These are phyloP conservation scores for Globomyces sp. DNA, from an alignment of 371 early-diverging fungal genomes.

Conservation along the genomic window DNA sequence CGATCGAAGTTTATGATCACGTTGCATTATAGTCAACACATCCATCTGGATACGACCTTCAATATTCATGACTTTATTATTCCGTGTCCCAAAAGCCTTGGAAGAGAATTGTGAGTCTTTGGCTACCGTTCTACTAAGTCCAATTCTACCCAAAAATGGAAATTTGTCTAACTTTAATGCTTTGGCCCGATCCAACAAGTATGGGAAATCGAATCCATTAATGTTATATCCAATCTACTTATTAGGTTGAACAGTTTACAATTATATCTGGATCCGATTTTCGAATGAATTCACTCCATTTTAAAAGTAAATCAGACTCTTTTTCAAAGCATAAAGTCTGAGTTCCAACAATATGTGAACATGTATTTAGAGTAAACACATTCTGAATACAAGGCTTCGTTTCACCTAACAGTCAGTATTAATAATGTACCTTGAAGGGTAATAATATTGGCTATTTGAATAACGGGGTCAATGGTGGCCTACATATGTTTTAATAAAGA, in stretches of 20 bases:
- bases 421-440: constrained; percentile 70
- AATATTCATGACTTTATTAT: constrained; percentile 81
- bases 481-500: too few relatives aligned
- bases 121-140: constrained; percentile 65
- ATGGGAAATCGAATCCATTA: constrained; percentile 98
- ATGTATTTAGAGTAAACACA: constrained; percentile 88
- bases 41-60: constrained; percentile 98
- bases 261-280: constrained; percentile 97
- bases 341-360: constrained; percentile 93
- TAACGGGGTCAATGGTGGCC: constrained; percentile 93
- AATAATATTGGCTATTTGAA: constrained; percentile 98
- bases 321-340: constrained; percentile 81
- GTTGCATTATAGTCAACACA: constrained; percentile 92
- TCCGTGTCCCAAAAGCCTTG: constrained; percentile 92
- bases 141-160: constrained; percentile 85
- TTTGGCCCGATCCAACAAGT: constrained; percentile 91
- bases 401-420: constrained; percentile 52
- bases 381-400: constrained; percentile 83
- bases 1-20: constrained; percentile 96
- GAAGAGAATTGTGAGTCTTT: constrained; percentile 86
- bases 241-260: not conserved
- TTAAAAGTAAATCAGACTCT: constrained; percentile 81
- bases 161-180: constrained; percentile 74
- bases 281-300: constrained; percentile 88
- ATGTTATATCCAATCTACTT: constrained; percentile 95